Conservation (phyloP, 805 yeast species). For the Candida koratica region DNA sequence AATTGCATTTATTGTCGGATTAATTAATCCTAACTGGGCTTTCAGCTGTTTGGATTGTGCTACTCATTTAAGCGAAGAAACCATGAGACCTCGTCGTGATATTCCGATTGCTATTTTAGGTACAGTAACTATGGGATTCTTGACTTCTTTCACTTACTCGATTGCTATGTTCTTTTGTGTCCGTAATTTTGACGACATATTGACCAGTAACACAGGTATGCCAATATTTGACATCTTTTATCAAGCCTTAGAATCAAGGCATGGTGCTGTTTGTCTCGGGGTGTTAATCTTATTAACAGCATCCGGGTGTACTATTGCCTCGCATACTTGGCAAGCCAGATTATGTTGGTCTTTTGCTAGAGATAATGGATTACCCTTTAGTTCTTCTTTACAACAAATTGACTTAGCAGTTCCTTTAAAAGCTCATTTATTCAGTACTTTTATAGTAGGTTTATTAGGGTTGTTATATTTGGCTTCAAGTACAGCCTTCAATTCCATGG, state of each 20-base stretch:
- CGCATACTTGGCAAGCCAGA: conserved; percentile 44
- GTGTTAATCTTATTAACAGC: conserved; percentile 33
- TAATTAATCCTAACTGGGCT: conserved; percentile 37
- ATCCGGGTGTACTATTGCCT: conserved; percentile 36
- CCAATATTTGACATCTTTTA: conserved; percentile 40
- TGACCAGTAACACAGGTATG: conserved; percentile 30
- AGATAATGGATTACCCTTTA: conserved; percentile 42
- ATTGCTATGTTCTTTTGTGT: conserved; percentile 40
- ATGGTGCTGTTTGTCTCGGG: conserved; percentile 37
- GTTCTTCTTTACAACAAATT: conserved; percentile 34
- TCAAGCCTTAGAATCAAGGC: conserved; percentile 33
- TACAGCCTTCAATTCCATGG: conserved; percentile 39
- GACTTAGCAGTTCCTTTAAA: conserved; percentile 38
- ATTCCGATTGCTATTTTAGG: conserved; percentile 39
- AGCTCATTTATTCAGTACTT: conserved; percentile 36
- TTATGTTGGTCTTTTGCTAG: conserved; percentile 42
- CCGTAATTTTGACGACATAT: conserved; percentile 27
- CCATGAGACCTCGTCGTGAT: conserved; percentile 32
- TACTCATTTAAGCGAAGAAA: conserved; percentile 42
- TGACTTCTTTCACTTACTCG: conserved; percentile 36
- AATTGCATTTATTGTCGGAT: conserved; percentile 37
- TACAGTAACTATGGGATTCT: conserved; percentile 39
- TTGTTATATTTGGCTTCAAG: conserved; percentile 32
- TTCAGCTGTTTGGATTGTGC: conserved; percentile 41
- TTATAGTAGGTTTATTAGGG: conserved; percentile 35